These are phyloP conservation scores for Pythium aphanidermatum DNA, from an alignment of 352 stramenopile species.

Conservation along the genomic window DNA sequence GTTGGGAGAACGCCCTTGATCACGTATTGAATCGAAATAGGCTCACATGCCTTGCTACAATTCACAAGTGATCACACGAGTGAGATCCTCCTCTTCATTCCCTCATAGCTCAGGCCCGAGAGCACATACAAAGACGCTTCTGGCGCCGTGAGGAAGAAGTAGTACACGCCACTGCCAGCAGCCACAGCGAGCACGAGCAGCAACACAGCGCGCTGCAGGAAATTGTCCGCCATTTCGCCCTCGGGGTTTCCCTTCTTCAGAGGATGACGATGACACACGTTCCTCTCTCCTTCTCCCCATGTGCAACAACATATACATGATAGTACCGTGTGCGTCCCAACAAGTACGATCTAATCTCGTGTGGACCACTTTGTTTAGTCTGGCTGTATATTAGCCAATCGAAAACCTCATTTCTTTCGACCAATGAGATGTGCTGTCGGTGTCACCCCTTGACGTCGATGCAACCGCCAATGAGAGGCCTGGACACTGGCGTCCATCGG, in stretches of 20 bases:
- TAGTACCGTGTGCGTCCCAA: too few relatives aligned
- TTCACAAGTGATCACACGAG: too few relatives aligned
- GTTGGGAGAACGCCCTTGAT: conserved; percentile 72
- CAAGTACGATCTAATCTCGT: too few relatives aligned
- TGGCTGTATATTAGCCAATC: too few relatives aligned
- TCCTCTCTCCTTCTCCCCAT: background rate
- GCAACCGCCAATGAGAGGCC: conserved; percentile 6
- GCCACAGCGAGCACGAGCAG: conserved; percentile 37
- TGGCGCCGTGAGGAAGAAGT: conserved; percentile 65
- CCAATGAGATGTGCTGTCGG: too few relatives aligned
- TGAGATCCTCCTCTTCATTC: too few relatives aligned
- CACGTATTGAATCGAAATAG: conserved; percentile 73
- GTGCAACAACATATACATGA: too few relatives aligned
- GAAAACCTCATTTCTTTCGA: too few relatives aligned
- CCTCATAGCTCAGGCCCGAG: background rate
- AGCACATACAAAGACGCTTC: conserved; percentile 58
- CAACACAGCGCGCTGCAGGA: conserved; percentile 26
- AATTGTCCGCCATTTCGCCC: conserved; percentile 16
- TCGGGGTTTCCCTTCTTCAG: background rate
- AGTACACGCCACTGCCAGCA: conserved; percentile 40
- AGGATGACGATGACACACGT: too few relatives aligned
- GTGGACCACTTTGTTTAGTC: too few relatives aligned
- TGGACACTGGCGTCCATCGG: conserved; percentile 1
- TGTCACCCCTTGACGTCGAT: too few relatives aligned
- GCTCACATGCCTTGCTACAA: conserved; percentile 49